phyloP scores from a whole-genome alignment of 257 asterid species.

The Nyctanthes arbortristis region DNA sequence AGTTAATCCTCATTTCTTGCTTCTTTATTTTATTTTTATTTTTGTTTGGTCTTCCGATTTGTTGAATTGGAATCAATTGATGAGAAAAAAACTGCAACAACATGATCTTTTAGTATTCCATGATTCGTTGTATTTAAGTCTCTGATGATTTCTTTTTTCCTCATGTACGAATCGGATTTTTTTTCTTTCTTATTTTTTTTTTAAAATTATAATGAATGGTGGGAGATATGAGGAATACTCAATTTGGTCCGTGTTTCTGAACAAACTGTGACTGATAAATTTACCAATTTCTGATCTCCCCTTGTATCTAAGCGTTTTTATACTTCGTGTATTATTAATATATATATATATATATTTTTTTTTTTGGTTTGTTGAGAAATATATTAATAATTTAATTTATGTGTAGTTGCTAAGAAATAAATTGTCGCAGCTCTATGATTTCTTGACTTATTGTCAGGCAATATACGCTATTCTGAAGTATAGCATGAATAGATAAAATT shows the following conservation, averaged over 20 bases:
- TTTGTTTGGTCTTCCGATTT: not conserved
- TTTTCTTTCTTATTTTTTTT: not conserved
- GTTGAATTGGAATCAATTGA: conserved; percentile 42
- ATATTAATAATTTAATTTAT: too few relatives aligned
- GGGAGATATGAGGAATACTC: conserved; percentile 50
- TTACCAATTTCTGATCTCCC: conserved; percentile 64
- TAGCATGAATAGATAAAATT: conserved; percentile 23
- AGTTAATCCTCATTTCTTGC: not conserved
- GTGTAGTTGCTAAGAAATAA: too few relatives aligned
- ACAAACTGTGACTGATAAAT: conserved; percentile 45
- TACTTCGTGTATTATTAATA: too few relatives aligned
- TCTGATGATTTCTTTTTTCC: conserved; percentile 52
- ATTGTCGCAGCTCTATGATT: conserved; percentile 39
- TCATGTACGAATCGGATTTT: not conserved
- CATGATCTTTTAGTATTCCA: conserved; percentile 38
- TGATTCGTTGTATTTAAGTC: conserved; percentile 85
- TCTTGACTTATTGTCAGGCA: conserved; percentile 34
- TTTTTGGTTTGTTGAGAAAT: too few relatives aligned
- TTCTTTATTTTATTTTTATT: not conserved
- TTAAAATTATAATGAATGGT: not conserved
- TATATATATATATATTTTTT: too few relatives aligned
- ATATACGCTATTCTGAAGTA: conserved; percentile 62
- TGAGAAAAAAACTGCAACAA: conserved; percentile 61
- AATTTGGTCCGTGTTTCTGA: conserved; percentile 84
- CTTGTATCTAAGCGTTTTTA: too few relatives aligned